A percentile compares a stretch with the other conserved stretches of the same genome.
phyloP scores from a whole-genome alignment of 139 green algal genomes.

The Chlorella sorokiniana region DNA sequence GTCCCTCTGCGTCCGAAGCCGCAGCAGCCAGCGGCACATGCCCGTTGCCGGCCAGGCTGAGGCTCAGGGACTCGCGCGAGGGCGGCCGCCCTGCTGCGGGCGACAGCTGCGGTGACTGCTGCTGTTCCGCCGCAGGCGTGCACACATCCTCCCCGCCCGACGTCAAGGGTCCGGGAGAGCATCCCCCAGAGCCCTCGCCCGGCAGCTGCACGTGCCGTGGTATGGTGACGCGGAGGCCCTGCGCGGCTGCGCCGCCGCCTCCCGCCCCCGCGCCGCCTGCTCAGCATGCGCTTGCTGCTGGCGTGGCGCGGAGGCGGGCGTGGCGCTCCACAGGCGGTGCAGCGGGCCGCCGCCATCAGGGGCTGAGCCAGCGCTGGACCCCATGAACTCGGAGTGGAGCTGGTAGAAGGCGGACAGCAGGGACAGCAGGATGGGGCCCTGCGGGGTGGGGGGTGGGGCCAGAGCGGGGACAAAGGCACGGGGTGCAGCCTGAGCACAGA shows the following conservation, averaged over 20 bases:
- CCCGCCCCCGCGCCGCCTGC: no score
- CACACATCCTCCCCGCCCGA: background rate
- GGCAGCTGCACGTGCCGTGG: background rate
- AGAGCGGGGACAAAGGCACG: background rate
- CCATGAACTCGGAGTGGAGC: conserved; percentile 59
- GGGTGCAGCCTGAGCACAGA: background rate
- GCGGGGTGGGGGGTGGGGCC: background rate
- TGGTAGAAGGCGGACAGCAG: conserved; percentile 59
- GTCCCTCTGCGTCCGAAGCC: background rate
- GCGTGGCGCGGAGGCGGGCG: background rate
- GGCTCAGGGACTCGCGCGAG: background rate
- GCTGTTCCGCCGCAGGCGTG: background rate
- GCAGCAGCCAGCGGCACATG: background rate
- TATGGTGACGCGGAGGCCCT: conserved; percentile 4
- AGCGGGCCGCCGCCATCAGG: background rate
- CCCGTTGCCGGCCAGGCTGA: background rate
- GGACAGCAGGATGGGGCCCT: conserved; percentile 66
- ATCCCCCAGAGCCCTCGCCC: background rate
- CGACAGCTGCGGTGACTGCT: background rate
- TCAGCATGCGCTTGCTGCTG: background rate
- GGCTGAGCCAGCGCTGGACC: background rate
- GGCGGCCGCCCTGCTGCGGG: no score
- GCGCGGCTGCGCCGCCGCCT: background rate
- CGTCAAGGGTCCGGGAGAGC: background rate
- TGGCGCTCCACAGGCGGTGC: conserved; percentile 25